Percentiles rank a stretch among this genome's conserved stretches.
Evolutionary conservation across 78 protist species (phyloP).

Genomic region (Goniomonas avonlea): DNA sequence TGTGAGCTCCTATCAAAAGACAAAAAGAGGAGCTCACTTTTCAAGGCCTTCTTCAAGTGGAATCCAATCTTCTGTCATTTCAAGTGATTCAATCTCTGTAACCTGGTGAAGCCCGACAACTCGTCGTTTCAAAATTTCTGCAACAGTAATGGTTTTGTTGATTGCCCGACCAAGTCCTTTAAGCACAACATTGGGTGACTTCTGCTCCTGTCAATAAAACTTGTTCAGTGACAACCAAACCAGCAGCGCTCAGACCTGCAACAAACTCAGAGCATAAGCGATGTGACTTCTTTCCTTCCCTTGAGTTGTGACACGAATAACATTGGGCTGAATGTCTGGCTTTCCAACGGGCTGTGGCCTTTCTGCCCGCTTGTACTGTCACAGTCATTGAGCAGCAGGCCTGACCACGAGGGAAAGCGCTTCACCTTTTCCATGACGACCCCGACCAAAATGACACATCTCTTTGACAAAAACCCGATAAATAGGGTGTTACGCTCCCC

Average conservation of each 20-base stretch:
- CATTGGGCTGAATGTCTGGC: too few species aligned
- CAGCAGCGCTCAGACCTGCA: not conserved
- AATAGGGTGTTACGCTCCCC: too few species aligned
- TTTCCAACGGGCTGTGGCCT: too few species aligned
- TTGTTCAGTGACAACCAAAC: not conserved
- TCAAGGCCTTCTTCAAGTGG: constrained; percentile 2
- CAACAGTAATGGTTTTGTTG: constrained; percentile 28
- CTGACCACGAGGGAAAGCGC: too few species aligned
- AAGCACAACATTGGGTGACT: not conserved
- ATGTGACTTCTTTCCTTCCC: not conserved
- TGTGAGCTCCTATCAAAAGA: not conserved
- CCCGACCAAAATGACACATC: too few species aligned
- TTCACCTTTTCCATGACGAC: too few species aligned
- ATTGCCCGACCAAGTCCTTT: constrained; percentile 40
- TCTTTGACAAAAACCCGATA: too few species aligned
- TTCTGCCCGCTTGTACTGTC: too few species aligned
- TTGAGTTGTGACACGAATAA: not conserved
- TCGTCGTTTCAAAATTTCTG: constrained; percentile 40
- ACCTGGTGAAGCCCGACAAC: constrained; percentile 47
- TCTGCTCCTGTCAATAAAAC: not conserved
- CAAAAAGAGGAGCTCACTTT: not conserved
- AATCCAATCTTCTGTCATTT: constrained; percentile 21
- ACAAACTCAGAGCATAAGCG: not conserved
- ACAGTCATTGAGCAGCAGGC: too few species aligned
- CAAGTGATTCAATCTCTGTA: not conserved